Evolutionary conservation across 2,329 filamentous ascomycete species (phyloP).

Genomic region (Apiospora pterosperma): DNA sequence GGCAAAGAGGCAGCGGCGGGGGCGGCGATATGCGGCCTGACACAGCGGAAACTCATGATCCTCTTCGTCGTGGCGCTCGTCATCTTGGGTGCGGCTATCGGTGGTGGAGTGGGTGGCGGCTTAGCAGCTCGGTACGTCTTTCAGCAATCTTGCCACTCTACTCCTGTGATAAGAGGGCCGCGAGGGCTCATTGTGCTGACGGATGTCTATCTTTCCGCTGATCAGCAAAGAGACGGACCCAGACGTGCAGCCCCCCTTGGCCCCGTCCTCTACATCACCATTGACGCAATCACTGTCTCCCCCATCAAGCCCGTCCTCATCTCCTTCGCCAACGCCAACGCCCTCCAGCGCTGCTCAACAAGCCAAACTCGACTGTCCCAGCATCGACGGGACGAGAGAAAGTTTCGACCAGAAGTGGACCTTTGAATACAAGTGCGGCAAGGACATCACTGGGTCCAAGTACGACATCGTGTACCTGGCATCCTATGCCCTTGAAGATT

Average conservation of each 20-base stretch:
- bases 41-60: neutral
- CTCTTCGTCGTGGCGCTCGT: neutral
- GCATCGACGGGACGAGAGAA: neutral
- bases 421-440: neutral
- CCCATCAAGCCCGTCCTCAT: neutral
- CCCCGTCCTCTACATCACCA: neutral
- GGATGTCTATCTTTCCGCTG: neutral
- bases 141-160: neutral
- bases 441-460: neutral
- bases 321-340: neutral
- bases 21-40: neutral
- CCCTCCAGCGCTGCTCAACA: neutral
- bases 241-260: no score
- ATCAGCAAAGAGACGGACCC: neutral
- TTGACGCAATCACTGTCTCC: neutral
- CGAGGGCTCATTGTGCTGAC: neutral
- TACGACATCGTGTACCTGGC: neutral
- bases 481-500: neutral
- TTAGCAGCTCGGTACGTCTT: neutral
- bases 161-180: neutral
- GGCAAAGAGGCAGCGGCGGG: neutral
- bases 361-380: neutral
- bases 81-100: neutral
- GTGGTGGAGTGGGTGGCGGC: neutral
- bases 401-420: neutral